Evolutionary conservation across 345 rosid genomes (phyloP).

Genomic region (Corchorus capsularis): DNA sequence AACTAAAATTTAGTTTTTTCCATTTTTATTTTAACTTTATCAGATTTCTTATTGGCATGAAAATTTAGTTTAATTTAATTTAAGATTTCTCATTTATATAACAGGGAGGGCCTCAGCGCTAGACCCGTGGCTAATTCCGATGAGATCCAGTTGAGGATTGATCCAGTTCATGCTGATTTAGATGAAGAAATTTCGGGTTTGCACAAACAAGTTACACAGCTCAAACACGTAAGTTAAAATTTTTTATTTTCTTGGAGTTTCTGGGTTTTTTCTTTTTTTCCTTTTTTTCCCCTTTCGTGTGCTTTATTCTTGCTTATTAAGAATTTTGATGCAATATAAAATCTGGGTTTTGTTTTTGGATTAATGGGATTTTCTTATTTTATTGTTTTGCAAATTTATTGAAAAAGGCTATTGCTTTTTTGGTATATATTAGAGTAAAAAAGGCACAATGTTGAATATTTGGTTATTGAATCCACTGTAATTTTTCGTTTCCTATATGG

Average conservation of each 20-base stretch:
- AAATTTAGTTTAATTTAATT: background rate
- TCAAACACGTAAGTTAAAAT: conserved; percentile 28
- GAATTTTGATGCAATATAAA: too few species aligned
- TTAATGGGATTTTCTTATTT: background rate
- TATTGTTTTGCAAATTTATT: background rate
- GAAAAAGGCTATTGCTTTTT: background rate
- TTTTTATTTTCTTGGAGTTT: background rate
- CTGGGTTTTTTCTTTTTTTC: background rate
- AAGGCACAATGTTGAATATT: background rate
- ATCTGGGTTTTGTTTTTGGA: background rate
- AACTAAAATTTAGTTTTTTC: background rate
- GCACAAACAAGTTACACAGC: conserved; percentile 33
- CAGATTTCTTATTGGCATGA: background rate
- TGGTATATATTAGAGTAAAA: background rate
- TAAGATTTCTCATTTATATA: background rate
- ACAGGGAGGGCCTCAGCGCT: conserved; percentile 36
- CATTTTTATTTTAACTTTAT: background rate
- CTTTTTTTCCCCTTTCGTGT: background rate
- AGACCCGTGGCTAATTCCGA: conserved; percentile 31
- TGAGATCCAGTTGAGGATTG: conserved; percentile 38
- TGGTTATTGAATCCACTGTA: background rate
- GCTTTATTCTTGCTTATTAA: too few species aligned
- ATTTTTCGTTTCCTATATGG: too few species aligned
- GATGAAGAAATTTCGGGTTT: conserved; percentile 32
- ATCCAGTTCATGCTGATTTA: conserved; percentile 34